Conservation (phyloP, 2,329 filamentous ascomycete species). For the Epichloe scottii region DNA sequence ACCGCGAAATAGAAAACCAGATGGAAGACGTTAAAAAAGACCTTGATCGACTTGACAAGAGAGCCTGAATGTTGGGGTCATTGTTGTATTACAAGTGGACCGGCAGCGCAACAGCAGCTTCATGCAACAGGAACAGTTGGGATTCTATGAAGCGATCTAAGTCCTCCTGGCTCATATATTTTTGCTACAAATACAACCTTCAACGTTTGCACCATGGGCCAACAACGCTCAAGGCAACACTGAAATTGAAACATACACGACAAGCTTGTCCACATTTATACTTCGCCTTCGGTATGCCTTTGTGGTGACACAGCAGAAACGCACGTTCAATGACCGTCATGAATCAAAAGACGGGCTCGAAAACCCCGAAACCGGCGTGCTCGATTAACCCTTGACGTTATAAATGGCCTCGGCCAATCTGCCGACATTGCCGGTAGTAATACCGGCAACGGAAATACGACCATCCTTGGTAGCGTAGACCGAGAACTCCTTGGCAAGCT, state of each 20-base stretch:
- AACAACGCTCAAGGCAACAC: background rate
- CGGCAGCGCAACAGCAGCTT: background rate
- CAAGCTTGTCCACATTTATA: background rate
- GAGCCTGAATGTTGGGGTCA: background rate
- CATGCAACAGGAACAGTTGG: background rate
- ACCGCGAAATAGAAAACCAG: constrained; percentile 36
- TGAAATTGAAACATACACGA: background rate
- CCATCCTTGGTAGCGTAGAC: constrained; percentile 95
- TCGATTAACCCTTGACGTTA: constrained; percentile 58
- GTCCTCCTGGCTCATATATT: background rate
- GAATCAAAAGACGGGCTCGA: background rate
- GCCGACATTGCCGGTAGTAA: constrained; percentile 67
- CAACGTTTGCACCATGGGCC: background rate
- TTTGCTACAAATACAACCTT: background rate
- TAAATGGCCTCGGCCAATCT: constrained; percentile 74
- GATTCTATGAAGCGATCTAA: background rate
- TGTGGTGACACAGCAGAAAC: too few species aligned
- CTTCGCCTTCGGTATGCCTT: background rate
- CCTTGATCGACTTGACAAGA: constrained; percentile 21
- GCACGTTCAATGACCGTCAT: background rate
- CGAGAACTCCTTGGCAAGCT: constrained; percentile 85
- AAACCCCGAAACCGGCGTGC: background rate
- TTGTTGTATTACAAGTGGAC: background rate
- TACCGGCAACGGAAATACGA: constrained; percentile 74
- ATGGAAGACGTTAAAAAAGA: constrained; percentile 38